Evolutionary conservation across 176 grass and related monocot species (phyloP), one percentile per base, ranked within the genome.

Genomic region (Musa acuminata): DNA sequence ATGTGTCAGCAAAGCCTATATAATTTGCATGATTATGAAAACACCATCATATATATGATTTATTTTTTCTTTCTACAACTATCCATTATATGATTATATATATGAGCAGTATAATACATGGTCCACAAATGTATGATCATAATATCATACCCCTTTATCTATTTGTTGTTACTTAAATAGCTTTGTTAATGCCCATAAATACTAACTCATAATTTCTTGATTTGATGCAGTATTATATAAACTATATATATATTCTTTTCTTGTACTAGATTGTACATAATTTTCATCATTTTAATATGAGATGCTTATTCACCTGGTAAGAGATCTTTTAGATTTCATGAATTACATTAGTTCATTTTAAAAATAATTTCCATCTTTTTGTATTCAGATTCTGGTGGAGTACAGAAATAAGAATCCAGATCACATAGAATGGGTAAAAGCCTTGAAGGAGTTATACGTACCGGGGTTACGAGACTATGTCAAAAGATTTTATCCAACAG

Each of bases 391-490:
- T 83, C 90, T 99, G 73, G 91, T 99, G 71, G 88, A 91, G 79
- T 99, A 91, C 80, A 94, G 84, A 80, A 99, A 91, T 78, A 94
- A 90, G 70, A 86, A 99, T 57, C 73, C 86, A 73, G 91, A 94
- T 69, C 96, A 99, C 85, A 84, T 95, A 80, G 91, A 99, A 74
- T 99, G 91, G 96, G 84, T 83, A 43, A 99, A 95, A 88, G 86
- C 96, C 78, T 83, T 99, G 81, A 99, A 99, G 75, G 96, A 99
- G 73, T 83, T 99, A 13, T 99, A 94, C 68, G 17, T 87, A 22
- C 84, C 96, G 70, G 87, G 88, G 55, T 81, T 99, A 76, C 79
- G 91, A 52, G 91, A 99, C 78, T 99, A 87, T 84, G 88, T 99
- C n/a, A 99, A 99, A 77, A 83, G 85, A n/a, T 78, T 89, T 81